Evolutionary conservation across 1,284 basidiomycete species (phyloP).

Genomic region (Hortiboletus rubellus): DNA sequence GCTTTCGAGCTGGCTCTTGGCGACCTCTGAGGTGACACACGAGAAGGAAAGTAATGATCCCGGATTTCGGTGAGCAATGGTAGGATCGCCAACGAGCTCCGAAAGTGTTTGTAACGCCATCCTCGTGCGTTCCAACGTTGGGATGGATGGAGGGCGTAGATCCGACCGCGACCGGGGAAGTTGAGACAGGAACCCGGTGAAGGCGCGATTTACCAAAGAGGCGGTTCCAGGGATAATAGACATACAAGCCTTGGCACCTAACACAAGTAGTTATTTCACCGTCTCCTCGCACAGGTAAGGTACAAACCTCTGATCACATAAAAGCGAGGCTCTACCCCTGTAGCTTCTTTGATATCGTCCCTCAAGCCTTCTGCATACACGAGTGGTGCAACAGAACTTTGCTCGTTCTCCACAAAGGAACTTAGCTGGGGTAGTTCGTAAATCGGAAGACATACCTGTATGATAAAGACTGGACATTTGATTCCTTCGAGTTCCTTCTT

Average conservation of each 20-base stretch:
- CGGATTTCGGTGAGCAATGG: constrained; percentile 54
- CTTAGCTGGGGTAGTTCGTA: not conserved
- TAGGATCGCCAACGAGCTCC: constrained; percentile 48
- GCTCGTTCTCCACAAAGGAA: constrained; percentile 51
- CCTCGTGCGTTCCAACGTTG: constrained; percentile 49
- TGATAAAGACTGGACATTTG: constrained; percentile 64
- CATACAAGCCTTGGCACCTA: constrained; percentile 30
- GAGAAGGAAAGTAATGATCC: constrained; percentile 65
- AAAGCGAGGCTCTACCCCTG: constrained; percentile 47
- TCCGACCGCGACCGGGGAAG: constrained; percentile 53
- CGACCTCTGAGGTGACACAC: constrained; percentile 54
- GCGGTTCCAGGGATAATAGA: constrained; percentile 44
- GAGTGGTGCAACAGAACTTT: constrained; percentile 53
- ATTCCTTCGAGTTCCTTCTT: constrained; percentile 51
- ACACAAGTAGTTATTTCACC: not conserved
- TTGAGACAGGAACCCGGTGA: constrained; percentile 59
- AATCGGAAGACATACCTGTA: constrained; percentile 52
- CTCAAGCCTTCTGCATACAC: constrained; percentile 57
- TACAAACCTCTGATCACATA: constrained; percentile 63
- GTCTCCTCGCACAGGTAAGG: not conserved
- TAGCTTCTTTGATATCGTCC: constrained; percentile 49
- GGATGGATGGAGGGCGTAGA: constrained; percentile 35
- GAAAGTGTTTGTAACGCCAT: constrained; percentile 54
- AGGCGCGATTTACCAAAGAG: constrained; percentile 65
- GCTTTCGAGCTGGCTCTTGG: constrained; percentile 51